These are phyloP conservation scores for Pseudonectria foliicola DNA, from an alignment of 2,329 filamentous ascomycete genomes.

Conservation along the genomic window DNA sequence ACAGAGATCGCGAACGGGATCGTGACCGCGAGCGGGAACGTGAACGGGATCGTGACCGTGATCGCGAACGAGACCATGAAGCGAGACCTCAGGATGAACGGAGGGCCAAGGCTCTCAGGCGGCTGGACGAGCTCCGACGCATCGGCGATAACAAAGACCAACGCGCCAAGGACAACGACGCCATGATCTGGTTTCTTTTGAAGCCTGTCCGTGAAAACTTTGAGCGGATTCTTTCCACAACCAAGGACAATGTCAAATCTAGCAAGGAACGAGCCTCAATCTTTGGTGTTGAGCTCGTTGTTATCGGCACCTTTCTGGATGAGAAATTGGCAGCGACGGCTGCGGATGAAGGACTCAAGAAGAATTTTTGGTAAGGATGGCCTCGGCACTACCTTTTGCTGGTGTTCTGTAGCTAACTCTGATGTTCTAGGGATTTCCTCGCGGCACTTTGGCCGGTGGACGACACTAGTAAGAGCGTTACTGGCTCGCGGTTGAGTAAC, in stretches of 20 bases:
- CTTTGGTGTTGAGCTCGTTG: slow-evolving; percentile 53
- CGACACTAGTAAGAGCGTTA: slow-evolving; percentile 36
- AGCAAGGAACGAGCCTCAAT: slow-evolving; percentile 55
- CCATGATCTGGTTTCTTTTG: slow-evolving; percentile 42
- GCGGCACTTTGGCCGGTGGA: slow-evolving; percentile 41
- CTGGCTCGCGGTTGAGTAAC: slow-evolving; percentile 35
- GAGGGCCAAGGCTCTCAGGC: slow-evolving; percentile 33
- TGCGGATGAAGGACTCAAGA: slow-evolving; percentile 36
- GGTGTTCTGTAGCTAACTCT: slow-evolving; percentile 6
- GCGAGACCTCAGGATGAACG: slow-evolving; percentile 32
- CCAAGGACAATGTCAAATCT: slow-evolving; percentile 54
- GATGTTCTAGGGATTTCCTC: slow-evolving; percentile 33
- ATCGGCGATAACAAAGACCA: slow-evolving; percentile 45
- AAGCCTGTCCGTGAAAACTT: slow-evolving; percentile 55
- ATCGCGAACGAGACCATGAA: slow-evolving; percentile 18
- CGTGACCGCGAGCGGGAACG: slow-evolving; percentile 16
- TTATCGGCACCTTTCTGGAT: slow-evolving; percentile 57
- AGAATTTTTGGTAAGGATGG: slow-evolving; percentile 41
- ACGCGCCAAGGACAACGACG: slow-evolving; percentile 37
- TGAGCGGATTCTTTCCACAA: slow-evolving; percentile 52
- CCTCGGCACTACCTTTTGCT: slow-evolving; percentile 4
- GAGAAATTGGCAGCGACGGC: slow-evolving; percentile 35
- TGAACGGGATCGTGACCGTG: slow-evolving; percentile 14
- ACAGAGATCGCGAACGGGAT: slow-evolving; percentile 17
- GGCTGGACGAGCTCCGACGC: slow-evolving; percentile 35